Percentiles rank a stretch among this genome's conserved stretches.
These are phyloP conservation scores for Biscogniauxia sp. DNA, from an alignment of 2,329 filamentous ascomycete species.

Conservation along the genomic window DNA sequence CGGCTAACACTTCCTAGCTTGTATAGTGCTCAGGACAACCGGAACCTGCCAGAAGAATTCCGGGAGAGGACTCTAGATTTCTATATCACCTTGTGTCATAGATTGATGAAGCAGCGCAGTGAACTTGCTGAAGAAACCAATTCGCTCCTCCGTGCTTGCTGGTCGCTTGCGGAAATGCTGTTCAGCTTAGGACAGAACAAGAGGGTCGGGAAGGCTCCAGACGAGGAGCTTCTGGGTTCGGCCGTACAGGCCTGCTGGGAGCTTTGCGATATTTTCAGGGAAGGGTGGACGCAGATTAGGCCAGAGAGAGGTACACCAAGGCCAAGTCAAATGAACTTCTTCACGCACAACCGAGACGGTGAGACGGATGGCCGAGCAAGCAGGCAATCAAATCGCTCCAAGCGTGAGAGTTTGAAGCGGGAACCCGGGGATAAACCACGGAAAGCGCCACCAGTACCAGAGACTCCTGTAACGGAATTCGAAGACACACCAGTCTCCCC, in stretches of 20 bases:
- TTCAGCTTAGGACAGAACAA: slow-evolving; percentile 85
- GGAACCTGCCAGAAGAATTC: slow-evolving; percentile 79
- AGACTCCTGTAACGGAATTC: slow-evolving; percentile 93
- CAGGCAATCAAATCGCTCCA: slow-evolving; percentile 52
- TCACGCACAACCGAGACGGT: slow-evolving; percentile 46
- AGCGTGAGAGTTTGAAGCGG: slow-evolving; percentile 52
- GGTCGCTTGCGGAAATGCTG: slow-evolving; percentile 88
- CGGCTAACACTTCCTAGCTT: slow-evolving; percentile 45
- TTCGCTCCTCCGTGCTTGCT: slow-evolving; percentile 79
- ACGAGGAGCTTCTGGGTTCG: slow-evolving; percentile 82
- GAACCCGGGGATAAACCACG: slow-evolving; percentile 48
- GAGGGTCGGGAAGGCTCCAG: slow-evolving; percentile 67
- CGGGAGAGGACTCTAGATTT: slow-evolving; percentile 89
- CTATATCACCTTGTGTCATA: slow-evolving; percentile 89
- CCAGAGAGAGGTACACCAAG: slow-evolving; percentile 84
- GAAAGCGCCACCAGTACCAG: slow-evolving; percentile 59
- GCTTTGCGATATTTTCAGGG: slow-evolving; percentile 86
- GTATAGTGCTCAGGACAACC: slow-evolving; percentile 82
- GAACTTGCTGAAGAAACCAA: slow-evolving; percentile 80
- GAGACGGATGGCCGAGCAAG: slow-evolving; percentile 48
- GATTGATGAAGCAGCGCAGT: slow-evolving; percentile 90
- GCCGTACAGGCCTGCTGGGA: slow-evolving; percentile 95
- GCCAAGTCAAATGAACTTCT: slow-evolving; percentile 74
- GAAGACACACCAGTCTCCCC: slow-evolving; percentile 85
- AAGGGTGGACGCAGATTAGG: slow-evolving; percentile 85